Conservation (phyloP, 345 rosid genomes). For the Theobroma cacao region DNA sequence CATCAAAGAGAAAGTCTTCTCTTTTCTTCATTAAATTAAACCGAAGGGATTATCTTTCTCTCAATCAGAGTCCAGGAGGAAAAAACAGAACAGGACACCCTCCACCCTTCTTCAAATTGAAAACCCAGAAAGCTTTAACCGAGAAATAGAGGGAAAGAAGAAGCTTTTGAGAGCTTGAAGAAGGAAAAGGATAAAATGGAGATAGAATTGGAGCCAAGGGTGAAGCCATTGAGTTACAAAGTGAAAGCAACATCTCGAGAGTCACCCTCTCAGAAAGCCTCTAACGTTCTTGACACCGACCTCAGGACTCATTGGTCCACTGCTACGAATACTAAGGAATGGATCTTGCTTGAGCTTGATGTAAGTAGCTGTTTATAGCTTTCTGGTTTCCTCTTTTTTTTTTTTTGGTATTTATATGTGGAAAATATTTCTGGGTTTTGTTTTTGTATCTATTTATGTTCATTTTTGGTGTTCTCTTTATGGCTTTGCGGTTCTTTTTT, state of each 20-base stretch:
- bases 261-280: constrained; percentile 72
- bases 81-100: background rate
- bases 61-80: background rate
- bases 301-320: constrained; percentile 90
- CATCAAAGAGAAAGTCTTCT: background rate
- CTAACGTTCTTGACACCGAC: constrained; percentile 71
- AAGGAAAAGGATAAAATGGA: constrained; percentile 47
- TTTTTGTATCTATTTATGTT: background rate
- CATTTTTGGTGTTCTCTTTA: background rate
- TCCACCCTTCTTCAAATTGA: background rate
- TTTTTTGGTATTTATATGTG: background rate
- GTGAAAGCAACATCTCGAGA: constrained; percentile 78
- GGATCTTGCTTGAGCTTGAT: constrained; percentile 85
- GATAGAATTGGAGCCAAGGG: constrained; percentile 70
- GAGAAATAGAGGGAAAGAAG: background rate
- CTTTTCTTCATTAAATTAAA: background rate
- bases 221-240: constrained; percentile 62
- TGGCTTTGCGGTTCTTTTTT: background rate
- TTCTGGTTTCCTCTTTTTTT: constrained; percentile 5
- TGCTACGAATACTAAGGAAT: constrained; percentile 81
- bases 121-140: background rate
- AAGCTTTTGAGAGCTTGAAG: background rate
- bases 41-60: background rate
- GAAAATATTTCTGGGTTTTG: background rate
- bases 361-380: constrained; percentile 26